Evolutionary conservation across 2,329 filamentous ascomycete genomes (phyloP).

Genomic region (Beauveria varroae): DNA sequence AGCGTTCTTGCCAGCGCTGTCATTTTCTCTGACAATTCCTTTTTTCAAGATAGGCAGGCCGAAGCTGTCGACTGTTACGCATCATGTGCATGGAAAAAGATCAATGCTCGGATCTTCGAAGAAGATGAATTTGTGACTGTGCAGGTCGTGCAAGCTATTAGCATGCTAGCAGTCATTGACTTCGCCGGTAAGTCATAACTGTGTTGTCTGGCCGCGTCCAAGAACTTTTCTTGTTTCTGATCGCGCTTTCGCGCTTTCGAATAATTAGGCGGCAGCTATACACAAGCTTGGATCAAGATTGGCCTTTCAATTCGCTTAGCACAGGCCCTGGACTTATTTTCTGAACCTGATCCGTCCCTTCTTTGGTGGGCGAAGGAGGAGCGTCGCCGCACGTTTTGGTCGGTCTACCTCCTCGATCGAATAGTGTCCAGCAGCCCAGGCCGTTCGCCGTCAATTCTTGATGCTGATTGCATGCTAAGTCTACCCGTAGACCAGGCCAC

Average conservation of each 20-base stretch:
- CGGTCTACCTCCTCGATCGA: not conserved
- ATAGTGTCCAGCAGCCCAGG: constrained; percentile 1
- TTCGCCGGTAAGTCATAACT: not conserved
- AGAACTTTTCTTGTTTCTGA: not conserved
- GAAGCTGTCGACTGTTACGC: not conserved
- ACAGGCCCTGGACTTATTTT: not conserved
- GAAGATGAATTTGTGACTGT: constrained; percentile 67
- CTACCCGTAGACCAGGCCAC: not conserved
- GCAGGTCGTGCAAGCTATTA: constrained; percentile 53
- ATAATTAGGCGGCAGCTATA: not conserved
- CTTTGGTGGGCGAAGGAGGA: not conserved
- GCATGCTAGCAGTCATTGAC: not conserved
- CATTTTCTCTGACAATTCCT: not conserved
- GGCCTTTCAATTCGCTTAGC: not conserved
- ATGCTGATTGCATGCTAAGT: not conserved
- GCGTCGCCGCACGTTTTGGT: constrained; percentile 4
- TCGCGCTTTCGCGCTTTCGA: not conserved
- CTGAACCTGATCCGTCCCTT: not conserved
- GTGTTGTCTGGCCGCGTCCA: not conserved
- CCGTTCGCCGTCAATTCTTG: not conserved
- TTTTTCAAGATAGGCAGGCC: not conserved
- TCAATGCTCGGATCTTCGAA: not conserved
- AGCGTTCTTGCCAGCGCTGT: not conserved
- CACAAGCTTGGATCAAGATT: not conserved
- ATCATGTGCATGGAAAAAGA: not conserved